phyloP scores from a whole-genome alignment of 768 basidiomycete species.

The Tulasnella sp. region DNA sequence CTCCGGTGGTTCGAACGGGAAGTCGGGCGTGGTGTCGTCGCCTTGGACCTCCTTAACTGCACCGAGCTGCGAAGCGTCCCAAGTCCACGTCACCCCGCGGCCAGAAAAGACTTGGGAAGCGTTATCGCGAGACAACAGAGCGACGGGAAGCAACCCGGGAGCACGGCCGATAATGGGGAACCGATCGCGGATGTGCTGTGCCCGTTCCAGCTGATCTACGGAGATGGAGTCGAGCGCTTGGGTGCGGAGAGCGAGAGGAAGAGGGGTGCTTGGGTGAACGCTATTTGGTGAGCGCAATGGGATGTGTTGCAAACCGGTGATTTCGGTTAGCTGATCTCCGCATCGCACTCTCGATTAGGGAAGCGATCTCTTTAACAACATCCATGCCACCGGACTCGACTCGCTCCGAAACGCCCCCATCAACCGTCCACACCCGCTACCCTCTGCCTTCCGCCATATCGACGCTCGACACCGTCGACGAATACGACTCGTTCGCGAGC shows the following conservation, averaged over 20 bases:
- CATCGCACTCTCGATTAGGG: not conserved
- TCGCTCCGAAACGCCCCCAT: not conserved
- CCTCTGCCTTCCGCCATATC: not conserved
- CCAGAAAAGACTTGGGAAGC: conserved; percentile 81
- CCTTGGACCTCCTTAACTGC: conserved; percentile 81
- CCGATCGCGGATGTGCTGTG: conserved; percentile 66
- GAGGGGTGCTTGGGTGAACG: conserved; percentile 84
- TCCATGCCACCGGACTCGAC: not conserved
- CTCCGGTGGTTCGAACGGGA: conserved; percentile 83
- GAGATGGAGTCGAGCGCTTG: conserved; percentile 81
- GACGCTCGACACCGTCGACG: not conserved
- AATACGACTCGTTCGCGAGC: conserved; percentile 3
- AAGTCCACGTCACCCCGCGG: conserved; percentile 73
- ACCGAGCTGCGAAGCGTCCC: conserved; percentile 78
- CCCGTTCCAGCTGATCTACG: conserved; percentile 86
- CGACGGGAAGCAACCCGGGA: conserved; percentile 38
- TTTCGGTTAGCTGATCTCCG: too few species aligned
- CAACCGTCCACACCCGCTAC: not conserved
- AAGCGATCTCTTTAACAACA: not conserved
- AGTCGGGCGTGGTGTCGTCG: conserved; percentile 79
- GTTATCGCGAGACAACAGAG: conserved; percentile 65
- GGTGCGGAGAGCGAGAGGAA: conserved; percentile 82
- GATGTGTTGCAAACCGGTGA: too few species aligned
- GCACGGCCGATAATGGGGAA: conserved; percentile 28
- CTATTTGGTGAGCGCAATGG: conserved; percentile 63